Conservation (phyloP, 1,284 basidiomycete species). For the Phenoliferia sp. region DNA sequence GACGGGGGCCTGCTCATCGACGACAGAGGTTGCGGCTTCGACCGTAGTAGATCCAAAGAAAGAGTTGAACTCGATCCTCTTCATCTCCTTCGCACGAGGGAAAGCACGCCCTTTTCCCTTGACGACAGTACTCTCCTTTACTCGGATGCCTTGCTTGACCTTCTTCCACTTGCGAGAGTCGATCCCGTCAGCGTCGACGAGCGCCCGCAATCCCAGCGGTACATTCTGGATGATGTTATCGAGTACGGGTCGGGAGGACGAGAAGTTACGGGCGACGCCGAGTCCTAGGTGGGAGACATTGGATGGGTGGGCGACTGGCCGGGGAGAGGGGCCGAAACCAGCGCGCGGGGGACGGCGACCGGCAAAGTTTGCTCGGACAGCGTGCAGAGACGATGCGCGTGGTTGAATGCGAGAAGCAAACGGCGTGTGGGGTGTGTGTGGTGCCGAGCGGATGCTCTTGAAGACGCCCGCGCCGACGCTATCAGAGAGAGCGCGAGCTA, state of each 20-base stretch:
- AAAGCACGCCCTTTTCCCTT: slow-evolving; percentile 10
- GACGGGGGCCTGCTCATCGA: not conserved
- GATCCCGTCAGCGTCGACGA: slow-evolving; percentile 21
- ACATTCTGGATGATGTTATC: slow-evolving; percentile 33
- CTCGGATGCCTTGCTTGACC: slow-evolving; percentile 13
- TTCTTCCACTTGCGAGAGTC: slow-evolving; percentile 27
- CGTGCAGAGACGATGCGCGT: not conserved
- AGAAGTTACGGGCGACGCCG: slow-evolving; percentile 29
- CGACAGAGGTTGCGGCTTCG: not conserved
- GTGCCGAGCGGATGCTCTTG: slow-evolving; percentile 7
- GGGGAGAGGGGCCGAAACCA: slow-evolving; percentile 19
- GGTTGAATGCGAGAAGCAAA: not conserved
- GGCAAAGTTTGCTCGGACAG: not conserved
- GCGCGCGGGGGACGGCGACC: not conserved
- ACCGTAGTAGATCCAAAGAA: slow-evolving; percentile 11
- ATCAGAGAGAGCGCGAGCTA: not conserved
- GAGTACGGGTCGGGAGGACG: slow-evolving; percentile 15
- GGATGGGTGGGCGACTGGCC: slow-evolving; percentile 6
- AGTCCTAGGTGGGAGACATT: slow-evolving; percentile 21
- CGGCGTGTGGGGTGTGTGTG: not conserved
- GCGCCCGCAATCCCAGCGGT: slow-evolving; percentile 30
- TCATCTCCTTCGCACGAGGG: slow-evolving; percentile 4
- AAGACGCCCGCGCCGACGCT: slow-evolving; percentile 19
- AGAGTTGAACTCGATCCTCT: slow-evolving; percentile 13
- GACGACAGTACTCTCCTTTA: slow-evolving; percentile 15